Base-by-base conservation (phyloP, 805 yeast species). In the Hemisphaericaspora nanyangensis region DNA sequence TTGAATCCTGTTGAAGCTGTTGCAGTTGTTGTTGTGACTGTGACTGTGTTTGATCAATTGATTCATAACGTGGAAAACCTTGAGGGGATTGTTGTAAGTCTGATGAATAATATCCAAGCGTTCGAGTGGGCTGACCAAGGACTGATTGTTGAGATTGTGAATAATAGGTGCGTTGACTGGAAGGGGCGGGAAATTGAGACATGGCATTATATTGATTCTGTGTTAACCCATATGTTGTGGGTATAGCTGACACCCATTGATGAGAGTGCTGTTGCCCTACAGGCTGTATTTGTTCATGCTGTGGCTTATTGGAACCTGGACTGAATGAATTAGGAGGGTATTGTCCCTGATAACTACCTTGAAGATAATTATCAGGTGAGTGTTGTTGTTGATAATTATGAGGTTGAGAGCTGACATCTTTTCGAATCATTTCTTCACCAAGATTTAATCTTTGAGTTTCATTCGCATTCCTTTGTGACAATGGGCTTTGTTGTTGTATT, bases 1-100 rank as follows among this genome's bases (percentile, higher is more conserved):
- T n/a, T n/a, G n/a, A n/a, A n/a, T n/a, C 43, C 29, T 24, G 45
- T 26, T 37, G 43, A 13, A 15, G 35, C 26, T 22, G 39, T 29
- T 42, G 48, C 13, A 28, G 28, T 29, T 37, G 44, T 17, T 37
- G 43, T 17, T 35, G 37, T 15, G 29, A 34, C 6, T 16, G 28
- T 7, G 30, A 31, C 16, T 22, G 34, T 13, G 18, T 18, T 20
- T 37, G 39, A 20, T 30, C 26, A 22, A 22, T 22, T 12, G 26
- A 22, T 12, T 22, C 26, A 22, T 22, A 22, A 22, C 26, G 26
- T 22, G 8, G 26, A 22, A 22, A 12, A 22, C 8, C 11, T 13
- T 22, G 39, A 15, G n/a, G 12, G n/a, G 25, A 10, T 29, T 35
- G 38, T 28, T 19, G 33, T 19, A 13, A 13, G 18, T 22, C 24